Percentiles rank a stretch among this genome's conserved stretches.
Conservation (phyloP, 177 flowering plant species). For the Tripterygium wilfordii region DNA sequence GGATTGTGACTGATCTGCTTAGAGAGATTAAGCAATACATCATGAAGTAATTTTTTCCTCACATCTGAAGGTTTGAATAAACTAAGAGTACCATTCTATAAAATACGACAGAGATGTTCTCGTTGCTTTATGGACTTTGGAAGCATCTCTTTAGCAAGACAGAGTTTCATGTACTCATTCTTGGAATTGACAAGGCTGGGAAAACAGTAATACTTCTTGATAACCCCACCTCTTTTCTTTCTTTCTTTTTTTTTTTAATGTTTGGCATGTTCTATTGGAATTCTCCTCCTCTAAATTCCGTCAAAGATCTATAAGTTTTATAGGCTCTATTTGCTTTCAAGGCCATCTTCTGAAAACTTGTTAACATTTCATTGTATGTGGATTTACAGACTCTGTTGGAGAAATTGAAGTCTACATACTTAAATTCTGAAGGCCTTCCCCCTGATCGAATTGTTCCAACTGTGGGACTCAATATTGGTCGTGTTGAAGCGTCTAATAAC, state of each 20-base stretch:
- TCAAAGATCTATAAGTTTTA: background rate
- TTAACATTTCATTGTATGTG: background rate
- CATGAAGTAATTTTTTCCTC: too few species aligned
- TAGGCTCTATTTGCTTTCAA: background rate
- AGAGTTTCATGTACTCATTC: conserved; percentile 94
- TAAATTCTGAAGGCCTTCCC: conserved; percentile 84
- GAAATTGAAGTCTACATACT: conserved; percentile 77
- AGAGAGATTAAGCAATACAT: too few species aligned
- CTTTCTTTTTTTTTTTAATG: background rate
- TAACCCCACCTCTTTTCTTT: background rate
- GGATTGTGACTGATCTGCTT: too few species aligned
- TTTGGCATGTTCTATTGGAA: background rate
- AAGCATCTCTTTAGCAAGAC: conserved; percentile 78
- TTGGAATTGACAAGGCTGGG: conserved; percentile 96
- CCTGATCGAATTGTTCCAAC: conserved; percentile 98
- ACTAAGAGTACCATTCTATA: too few species aligned
- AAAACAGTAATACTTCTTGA: conserved; percentile 64
- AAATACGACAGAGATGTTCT: conserved; percentile 88
- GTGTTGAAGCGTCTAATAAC: conserved; percentile 71
- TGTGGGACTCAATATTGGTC: conserved; percentile 96
- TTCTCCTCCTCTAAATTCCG: background rate
- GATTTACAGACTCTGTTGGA: conserved; percentile 76
- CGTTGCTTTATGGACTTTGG: conserved; percentile 90
- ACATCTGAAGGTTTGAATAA: too few species aligned
- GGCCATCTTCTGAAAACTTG: too few species aligned